Evolutionary conservation across 2,329 filamentous ascomycete genomes (phyloP), one percentile per base, ranked within the genome.

Genomic region (Ceratocystis cubensis): DNA sequence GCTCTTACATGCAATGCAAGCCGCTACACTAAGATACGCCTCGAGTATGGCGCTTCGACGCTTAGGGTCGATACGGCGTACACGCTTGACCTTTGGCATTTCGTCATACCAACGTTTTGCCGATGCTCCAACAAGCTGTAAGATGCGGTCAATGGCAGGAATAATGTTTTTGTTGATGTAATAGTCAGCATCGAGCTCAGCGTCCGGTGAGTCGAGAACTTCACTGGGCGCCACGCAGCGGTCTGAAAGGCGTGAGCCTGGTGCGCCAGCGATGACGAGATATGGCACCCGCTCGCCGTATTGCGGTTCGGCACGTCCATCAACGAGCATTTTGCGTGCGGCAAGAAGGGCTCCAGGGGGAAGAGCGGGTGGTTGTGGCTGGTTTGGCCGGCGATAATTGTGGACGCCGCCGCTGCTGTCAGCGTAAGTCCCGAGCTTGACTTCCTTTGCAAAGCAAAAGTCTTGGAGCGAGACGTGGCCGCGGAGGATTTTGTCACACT

Each of bases 131-230:
- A 97, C 89, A 2, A 99, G 86, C 72, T 94, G 96, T 78, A 99
- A 96, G 70, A 99, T 96, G 33, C 94, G 87, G 75, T 97, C 93
- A 0, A 99, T 81, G 0, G 94, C 94, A 5, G 94, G 94, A 63
- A 99, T 95, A 7, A 99, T 74, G 73, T 96, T 97, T 78, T 96
- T 97, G 20, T 83, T 85, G 72, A 99, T 97, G 78, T 99, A 99
- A 76, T 99, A 99, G 71, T 96, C 91, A 0, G 92, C 87, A 72
- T 99, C 94, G 20, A 99, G 82, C 71, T 91, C 86, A 63, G 88
- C 83, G 71, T 93, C 84, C 25, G 89, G 84, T 70, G 89, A 89
- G 65, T 84, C 79, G 1, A 97, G 81, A 3, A 97, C 79, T 8
- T 87, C 86, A 71, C 96, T 91, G 0, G 94, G 94, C 41, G 90